Evolutionary conservation across 1,284 basidiomycete species (phyloP), one percentile per base, ranked within the genome.

Genomic region (Boletus semigastroideus): DNA sequence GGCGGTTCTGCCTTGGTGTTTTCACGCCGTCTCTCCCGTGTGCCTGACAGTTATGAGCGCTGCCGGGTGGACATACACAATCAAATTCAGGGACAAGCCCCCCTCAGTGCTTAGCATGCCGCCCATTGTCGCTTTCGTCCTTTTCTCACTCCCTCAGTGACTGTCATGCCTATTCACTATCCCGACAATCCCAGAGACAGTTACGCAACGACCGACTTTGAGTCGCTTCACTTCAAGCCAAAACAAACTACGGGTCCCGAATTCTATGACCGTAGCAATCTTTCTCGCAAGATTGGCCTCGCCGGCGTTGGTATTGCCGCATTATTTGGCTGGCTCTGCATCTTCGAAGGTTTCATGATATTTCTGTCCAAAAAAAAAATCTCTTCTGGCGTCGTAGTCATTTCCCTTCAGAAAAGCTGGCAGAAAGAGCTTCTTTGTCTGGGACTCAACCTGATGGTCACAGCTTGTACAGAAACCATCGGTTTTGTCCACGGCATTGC

Each of bases 201-300:
- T 34, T 45, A 55, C 44, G 45, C 55, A 6, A 41, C 48, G 0
- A 42, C 54, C 7, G 65, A 61, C 56, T 65, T 59, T 6, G 66
- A 65, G 44, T 56, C 61, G n/a, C 48, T 63, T 28, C 10, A 53
- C 39, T 62, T 64, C 48, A 57, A 58, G 47, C 53, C 43, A 27
- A 66, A 47, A 42, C 63, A 62, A 22, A 62, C 61, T 4, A 51
- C 64, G 6, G 55, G 63, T 6, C 59, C 63, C 47, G 63, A 68
- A 14, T 67, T 66, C 22, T 66, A 69, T 38, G 63, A 70, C 39
- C 58, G 65, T 28, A 66, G 68, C 50, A 51, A 61, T 16, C 48
- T 62, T 11, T 57, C 64, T 30, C 63, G 66, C 48, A 51, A 20
- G 37, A 31, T 66, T 14, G 58, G 63, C 53, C 58, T 66, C 43